These are phyloP conservation scores for Apophysomyces elegans DNA, from an alignment of 371 early-diverging fungal genomes.

Conservation along the genomic window DNA sequence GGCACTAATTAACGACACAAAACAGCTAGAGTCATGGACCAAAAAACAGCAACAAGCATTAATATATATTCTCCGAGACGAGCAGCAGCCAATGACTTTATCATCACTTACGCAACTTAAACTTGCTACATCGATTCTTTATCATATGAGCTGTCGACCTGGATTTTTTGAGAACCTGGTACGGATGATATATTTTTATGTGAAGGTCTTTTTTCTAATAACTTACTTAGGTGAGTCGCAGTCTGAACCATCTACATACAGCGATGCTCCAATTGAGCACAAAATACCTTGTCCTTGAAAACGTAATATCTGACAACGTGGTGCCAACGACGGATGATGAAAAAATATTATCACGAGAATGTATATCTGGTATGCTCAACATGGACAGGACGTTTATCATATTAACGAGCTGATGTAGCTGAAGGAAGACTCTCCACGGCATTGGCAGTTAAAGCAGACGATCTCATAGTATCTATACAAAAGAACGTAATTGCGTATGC, in stretches of 20 bases:
- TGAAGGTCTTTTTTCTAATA: not conserved
- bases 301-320: slow-evolving; percentile 40
- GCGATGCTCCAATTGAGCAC: slow-evolving; percentile 46
- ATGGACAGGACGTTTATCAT: slow-evolving; percentile 31
- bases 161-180: slow-evolving; percentile 45
- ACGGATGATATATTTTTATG: slow-evolving; percentile 11
- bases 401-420: not conserved
- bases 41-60: slow-evolving; percentile 66
- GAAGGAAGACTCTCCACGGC: slow-evolving; percentile 1
- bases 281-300: slow-evolving; percentile 47
- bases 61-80: slow-evolving; percentile 61
- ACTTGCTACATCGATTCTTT: slow-evolving; percentile 48
- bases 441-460: slow-evolving; percentile 17
- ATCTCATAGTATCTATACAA: slow-evolving; percentile 19
- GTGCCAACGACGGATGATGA: slow-evolving; percentile 43
- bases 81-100: slow-evolving; percentile 36
- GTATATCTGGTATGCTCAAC: slow-evolving; percentile 19
- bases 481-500: slow-evolving; percentile 26
- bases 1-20: slow-evolving; percentile 1
- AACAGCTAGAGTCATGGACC: slow-evolving; percentile 61
- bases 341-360: slow-evolving; percentile 42
- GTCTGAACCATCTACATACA: slow-evolving; percentile 50
- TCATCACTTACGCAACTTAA: slow-evolving; percentile 52
- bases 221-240: slow-evolving; percentile 21
- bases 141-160: slow-evolving; percentile 47